A percentile compares a stretch with the other conserved stretches of the same genome.
Evolutionary conservation across 306 rosid genomes (phyloP).

Genomic region (Malus orientalis): DNA sequence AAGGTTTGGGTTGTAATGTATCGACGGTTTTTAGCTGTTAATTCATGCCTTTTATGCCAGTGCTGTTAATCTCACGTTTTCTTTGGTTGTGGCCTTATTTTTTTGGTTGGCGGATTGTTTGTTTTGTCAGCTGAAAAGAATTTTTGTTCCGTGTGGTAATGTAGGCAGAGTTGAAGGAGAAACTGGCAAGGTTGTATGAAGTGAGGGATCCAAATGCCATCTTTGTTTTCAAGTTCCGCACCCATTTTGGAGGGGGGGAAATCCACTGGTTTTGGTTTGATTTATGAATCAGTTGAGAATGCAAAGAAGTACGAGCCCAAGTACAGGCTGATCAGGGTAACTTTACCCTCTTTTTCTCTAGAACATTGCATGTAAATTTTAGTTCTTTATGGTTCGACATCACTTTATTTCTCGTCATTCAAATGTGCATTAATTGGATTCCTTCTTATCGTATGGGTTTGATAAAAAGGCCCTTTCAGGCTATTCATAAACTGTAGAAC

Average conservation of each 20-base stretch:
- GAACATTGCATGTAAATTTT: neutral
- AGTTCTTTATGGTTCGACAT: neutral
- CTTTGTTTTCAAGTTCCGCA: conserved; percentile 71
- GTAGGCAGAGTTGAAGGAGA: conserved; percentile 80
- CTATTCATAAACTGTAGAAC: neutral
- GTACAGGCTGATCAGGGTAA: conserved; percentile 85
- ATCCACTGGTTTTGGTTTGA: conserved; percentile 81
- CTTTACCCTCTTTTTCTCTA: neutral
- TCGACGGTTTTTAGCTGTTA: neutral
- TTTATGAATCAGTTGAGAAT: conserved; percentile 72
- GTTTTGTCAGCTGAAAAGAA: neutral
- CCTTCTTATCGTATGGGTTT: neutral
- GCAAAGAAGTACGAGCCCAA: conserved; percentile 85
- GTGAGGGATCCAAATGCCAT: conserved; percentile 67
- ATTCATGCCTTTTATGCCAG: neutral
- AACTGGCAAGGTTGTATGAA: conserved; percentile 50
- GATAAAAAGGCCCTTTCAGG: neutral
- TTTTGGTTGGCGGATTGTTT: neutral
- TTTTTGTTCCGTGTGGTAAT: neutral
- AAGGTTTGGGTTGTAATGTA: too few species aligned
- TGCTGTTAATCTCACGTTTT: neutral
- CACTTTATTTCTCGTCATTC: neutral
- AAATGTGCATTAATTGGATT: neutral
- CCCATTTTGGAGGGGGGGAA: conserved; percentile 84
- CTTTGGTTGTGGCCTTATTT: neutral